Evolutionary conservation across 2,329 filamentous ascomycete genomes (phyloP).

Genomic region (Biscogniauxia sp.): DNA sequence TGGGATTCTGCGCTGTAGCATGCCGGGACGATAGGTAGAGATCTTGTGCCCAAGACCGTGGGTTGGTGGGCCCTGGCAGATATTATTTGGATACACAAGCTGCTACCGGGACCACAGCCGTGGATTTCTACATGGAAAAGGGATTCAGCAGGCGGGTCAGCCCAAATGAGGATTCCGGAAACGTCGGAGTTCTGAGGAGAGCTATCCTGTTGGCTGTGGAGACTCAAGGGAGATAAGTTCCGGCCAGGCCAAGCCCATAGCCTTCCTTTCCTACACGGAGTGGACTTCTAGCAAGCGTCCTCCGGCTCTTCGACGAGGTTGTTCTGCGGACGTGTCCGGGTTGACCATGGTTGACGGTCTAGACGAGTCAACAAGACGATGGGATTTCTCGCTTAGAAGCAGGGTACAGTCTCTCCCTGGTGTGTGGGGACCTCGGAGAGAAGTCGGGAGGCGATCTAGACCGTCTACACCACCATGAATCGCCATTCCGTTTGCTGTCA

Average conservation of each 20-base stretch:
- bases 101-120: constrained; percentile 15
- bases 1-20: constrained; percentile 21
- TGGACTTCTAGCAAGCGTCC: background rate
- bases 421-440: background rate
- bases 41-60: constrained; percentile 12
- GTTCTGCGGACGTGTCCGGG: background rate
- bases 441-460: background rate
- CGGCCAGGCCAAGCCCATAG: background rate
- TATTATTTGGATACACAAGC: constrained; percentile 16
- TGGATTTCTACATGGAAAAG: constrained; percentile 1
- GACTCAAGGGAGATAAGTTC: background rate
- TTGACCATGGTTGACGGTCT: background rate
- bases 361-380: background rate
- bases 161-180: background rate
- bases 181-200: background rate
- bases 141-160: background rate
- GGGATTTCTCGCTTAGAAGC: background rate
- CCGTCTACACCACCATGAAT: background rate
- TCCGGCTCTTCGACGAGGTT: background rate
- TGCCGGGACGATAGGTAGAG: constrained; percentile 17
- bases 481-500: background rate
- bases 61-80: constrained; percentile 17
- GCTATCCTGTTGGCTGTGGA: background rate
- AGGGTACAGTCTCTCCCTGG: background rate
- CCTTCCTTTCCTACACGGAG: background rate